A percentile compares a stretch with the other conserved stretches of the same genome.
These are phyloP conservation scores for Thozetella sp. DNA, from an alignment of 495 filamentous ascomycete species.

Conservation along the genomic window DNA sequence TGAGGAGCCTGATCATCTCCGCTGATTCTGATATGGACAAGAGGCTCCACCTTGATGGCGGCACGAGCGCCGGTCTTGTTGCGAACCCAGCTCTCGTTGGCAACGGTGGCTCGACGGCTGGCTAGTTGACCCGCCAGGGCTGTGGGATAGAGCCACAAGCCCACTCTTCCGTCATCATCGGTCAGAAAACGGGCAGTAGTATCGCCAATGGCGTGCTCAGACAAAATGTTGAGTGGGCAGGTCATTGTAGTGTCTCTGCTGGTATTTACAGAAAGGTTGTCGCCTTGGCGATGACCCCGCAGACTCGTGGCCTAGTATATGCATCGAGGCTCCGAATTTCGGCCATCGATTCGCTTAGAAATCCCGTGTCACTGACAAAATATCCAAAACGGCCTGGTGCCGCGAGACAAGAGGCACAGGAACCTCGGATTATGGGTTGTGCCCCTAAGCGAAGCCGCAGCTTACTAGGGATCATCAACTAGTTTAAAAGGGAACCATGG, in stretches of 20 bases:
- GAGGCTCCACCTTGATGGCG: slow-evolving; percentile 3
- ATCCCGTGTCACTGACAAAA: too few relatives aligned
- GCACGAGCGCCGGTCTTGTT: background rate
- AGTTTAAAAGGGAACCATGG: too few relatives aligned
- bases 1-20: slow-evolving; percentile 6
- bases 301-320: background rate
- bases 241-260: background rate
- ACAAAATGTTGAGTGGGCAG: background rate
- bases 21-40: slow-evolving; percentile 4
- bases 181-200: background rate
- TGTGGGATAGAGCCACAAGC: slow-evolving; percentile 6
- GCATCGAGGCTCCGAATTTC: background rate
- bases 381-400: too few relatives aligned
- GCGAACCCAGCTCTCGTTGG: slow-evolving; percentile 6
- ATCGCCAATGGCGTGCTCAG: background rate
- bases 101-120: slow-evolving; percentile 1
- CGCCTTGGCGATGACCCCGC: background rate
- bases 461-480: too few relatives aligned
- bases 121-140: slow-evolving; percentile 1
- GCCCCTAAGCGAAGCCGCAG: too few relatives aligned
- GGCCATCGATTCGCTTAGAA: background rate
- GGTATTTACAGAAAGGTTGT: background rate
- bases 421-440: too few relatives aligned
- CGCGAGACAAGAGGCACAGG: too few relatives aligned
- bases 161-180: background rate